Conservation (phyloP, 768 basidiomycete genomes). For the Rhodotorula kratochvilovae region DNA sequence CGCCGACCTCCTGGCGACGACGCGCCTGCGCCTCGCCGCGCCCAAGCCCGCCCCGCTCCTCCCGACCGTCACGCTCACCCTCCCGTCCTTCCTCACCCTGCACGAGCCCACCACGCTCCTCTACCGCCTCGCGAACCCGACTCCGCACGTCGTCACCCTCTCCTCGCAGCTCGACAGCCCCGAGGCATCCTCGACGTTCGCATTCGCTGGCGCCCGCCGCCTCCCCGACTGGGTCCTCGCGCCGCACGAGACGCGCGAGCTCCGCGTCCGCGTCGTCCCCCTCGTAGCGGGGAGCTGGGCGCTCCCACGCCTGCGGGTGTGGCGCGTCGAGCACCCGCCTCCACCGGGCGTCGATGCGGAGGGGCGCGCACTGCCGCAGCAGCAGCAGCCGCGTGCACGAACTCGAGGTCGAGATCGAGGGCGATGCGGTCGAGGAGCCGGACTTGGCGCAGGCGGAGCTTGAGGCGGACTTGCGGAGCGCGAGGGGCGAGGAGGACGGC, state of each 20-base stretch:
- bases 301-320: slow-evolving; percentile 28
- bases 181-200: slow-evolving; percentile 59
- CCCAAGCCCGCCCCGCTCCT: slow-evolving; percentile 64
- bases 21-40: slow-evolving; percentile 49
- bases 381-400: slow-evolving; percentile 3
- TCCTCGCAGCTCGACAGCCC: slow-evolving; percentile 66
- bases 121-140: slow-evolving; percentile 63
- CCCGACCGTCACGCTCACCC: slow-evolving; percentile 57
- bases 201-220: slow-evolving; percentile 69
- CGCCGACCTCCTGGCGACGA: neutral
- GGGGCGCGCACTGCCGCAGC: neutral
- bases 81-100: slow-evolving; percentile 62
- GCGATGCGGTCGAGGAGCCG: neutral
- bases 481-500: neutral
- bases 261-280: slow-evolving; percentile 15
- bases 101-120: slow-evolving; percentile 43
- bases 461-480: slow-evolving; percentile 17
- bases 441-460: slow-evolving; percentile 7
- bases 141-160: slow-evolving; percentile 59
- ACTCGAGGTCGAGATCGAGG: slow-evolving; percentile 17
- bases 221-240: slow-evolving; percentile 67
- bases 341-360: slow-evolving; percentile 1
- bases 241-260: slow-evolving; percentile 53
- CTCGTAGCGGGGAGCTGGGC: slow-evolving; percentile 6
- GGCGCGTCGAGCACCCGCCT: slow-evolving; percentile 6